Conservation (phyloP, 2,329 filamentous ascomycete genomes). For the Colletotrichum neosansevieriae region DNA sequence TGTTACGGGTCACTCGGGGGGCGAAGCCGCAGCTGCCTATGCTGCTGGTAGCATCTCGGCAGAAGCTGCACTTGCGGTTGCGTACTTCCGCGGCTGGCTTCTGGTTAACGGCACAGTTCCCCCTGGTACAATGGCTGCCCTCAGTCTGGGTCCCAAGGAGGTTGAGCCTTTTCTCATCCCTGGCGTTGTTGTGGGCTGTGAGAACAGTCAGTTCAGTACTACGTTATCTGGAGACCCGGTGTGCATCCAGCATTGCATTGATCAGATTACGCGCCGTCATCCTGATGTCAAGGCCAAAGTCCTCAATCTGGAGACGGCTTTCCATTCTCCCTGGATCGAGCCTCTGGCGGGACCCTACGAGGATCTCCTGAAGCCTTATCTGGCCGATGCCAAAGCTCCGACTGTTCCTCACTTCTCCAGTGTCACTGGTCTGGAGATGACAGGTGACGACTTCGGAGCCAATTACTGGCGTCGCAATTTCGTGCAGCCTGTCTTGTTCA, state of each 20-base stretch:
- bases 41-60: slow-evolving; percentile 51
- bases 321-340: slow-evolving; percentile 51
- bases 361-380: slow-evolving; percentile 20
- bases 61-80: slow-evolving; percentile 52
- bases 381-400: slow-evolving; percentile 14
- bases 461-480: slow-evolving; percentile 60
- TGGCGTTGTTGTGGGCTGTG: slow-evolving; percentile 46
- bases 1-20: slow-evolving; percentile 57
- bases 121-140: slow-evolving; percentile 54
- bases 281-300: slow-evolving; percentile 48
- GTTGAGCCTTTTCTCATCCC: slow-evolving; percentile 45
- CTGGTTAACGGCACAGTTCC: slow-evolving; percentile 42
- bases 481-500: slow-evolving; percentile 56
- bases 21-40: slow-evolving; percentile 60
- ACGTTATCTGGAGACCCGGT: slow-evolving; percentile 45
- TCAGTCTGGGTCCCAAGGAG: slow-evolving; percentile 51
- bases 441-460: slow-evolving; percentile 1
- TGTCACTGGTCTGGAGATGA: slow-evolving; percentile 48
- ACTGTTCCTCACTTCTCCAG: slow-evolving; percentile 39
- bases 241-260: slow-evolving; percentile 45
- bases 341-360: slow-evolving; percentile 39
- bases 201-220: slow-evolving; percentile 48
- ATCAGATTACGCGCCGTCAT: slow-evolving; percentile 45
- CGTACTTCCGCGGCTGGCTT: slow-evolving; percentile 54
- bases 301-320: slow-evolving; percentile 55